Conservation (phyloP, 2,329 filamentous ascomycete species). For the Cercospora sp. region DNA sequence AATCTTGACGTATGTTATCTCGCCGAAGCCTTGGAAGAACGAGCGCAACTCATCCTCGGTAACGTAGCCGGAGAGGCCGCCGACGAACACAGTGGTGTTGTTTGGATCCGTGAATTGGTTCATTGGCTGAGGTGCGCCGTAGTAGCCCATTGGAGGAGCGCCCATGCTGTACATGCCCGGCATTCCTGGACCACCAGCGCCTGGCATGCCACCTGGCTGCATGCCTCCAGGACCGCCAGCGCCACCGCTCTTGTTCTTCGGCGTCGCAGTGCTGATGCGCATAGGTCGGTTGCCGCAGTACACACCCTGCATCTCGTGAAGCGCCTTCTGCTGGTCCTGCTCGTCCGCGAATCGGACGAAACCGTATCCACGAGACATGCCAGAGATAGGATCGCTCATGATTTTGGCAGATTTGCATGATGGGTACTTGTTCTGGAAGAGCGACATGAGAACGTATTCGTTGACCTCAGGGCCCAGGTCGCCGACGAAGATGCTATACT, state of each 20-base stretch:
- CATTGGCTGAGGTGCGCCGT: conserved; percentile 77
- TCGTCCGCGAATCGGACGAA: conserved; percentile 98
- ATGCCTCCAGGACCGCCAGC: conserved; percentile 51
- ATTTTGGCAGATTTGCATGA: conserved; percentile 99
- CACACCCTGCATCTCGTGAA: conserved; percentile 98
- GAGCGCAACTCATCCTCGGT: conserved; percentile 99
- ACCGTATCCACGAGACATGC: conserved; percentile 95
- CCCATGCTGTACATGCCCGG: conserved; percentile 71
- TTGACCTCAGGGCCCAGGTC: conserved; percentile 98
- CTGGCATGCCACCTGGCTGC: conserved; percentile 61
- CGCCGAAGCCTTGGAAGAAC: conserved; percentile 99
- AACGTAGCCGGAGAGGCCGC: conserved; percentile 94
- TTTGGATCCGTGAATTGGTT: conserved; percentile 99
- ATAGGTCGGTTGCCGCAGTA: conserved; percentile 98
- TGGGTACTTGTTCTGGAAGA: conserved; percentile 94
- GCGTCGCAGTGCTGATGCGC: conserved; percentile 96
- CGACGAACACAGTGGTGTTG: conserved; percentile 98
- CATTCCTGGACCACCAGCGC: conserved; percentile 50
- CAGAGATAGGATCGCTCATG: conserved; percentile 98
- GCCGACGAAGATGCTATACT: conserved; percentile 96
- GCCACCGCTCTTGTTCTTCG: conserved; percentile 76
- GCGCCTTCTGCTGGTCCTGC: conserved; percentile 89
- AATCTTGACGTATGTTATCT: conserved; percentile 99
- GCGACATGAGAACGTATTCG: conserved; percentile 93
- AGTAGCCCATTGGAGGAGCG: conserved; percentile 67